phyloP scores from a whole-genome alignment of 2,329 filamentous ascomycete genomes.

The Daldinia sp. region DNA sequence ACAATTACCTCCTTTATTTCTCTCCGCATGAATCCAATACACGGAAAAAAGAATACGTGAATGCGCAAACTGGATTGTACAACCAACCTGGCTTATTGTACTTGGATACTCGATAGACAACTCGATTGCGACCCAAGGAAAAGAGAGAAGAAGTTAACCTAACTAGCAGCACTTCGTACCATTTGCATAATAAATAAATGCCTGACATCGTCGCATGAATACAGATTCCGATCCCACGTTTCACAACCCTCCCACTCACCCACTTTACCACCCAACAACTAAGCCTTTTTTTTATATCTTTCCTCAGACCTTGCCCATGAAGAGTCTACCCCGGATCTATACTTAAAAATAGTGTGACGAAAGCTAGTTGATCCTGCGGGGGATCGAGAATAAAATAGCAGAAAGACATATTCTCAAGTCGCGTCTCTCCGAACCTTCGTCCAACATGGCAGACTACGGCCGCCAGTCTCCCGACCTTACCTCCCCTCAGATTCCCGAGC shows the following conservation, averaged over 20 bases:
- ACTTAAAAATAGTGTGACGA: conserved; percentile 17
- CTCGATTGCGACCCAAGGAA: not conserved
- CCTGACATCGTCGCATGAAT: conserved; percentile 27
- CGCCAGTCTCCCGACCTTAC: conserved; percentile 42
- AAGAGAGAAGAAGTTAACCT: not conserved
- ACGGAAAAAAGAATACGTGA: conserved; percentile 6
- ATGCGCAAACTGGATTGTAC: not conserved
- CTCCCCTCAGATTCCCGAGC: conserved; percentile 34
- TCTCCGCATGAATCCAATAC: conserved; percentile 1
- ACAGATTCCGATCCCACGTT: conserved; percentile 33
- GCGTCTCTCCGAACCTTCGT: not conserved
- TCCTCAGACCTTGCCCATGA: conserved; percentile 20
- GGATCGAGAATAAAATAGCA: conserved; percentile 4
- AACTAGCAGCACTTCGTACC: too few species aligned
- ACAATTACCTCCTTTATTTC: conserved; percentile 2
- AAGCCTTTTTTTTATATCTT: conserved; percentile 23
- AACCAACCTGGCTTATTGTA: not conserved
- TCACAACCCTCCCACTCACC: conserved; percentile 33
- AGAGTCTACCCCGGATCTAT: conserved; percentile 24
- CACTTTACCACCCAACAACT: too few species aligned
- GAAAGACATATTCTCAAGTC: conserved; percentile 4
- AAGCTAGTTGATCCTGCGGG: conserved; percentile 21
- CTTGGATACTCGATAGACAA: not conserved
- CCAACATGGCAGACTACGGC: conserved; percentile 46
- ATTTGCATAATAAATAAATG: conserved; percentile 6